Percentiles rank a stretch among this genome's conserved stretches.
Evolutionary conservation across 192 early-diverging fungal genomes (phyloP).

Genomic region (Glomus cerebriforme): DNA sequence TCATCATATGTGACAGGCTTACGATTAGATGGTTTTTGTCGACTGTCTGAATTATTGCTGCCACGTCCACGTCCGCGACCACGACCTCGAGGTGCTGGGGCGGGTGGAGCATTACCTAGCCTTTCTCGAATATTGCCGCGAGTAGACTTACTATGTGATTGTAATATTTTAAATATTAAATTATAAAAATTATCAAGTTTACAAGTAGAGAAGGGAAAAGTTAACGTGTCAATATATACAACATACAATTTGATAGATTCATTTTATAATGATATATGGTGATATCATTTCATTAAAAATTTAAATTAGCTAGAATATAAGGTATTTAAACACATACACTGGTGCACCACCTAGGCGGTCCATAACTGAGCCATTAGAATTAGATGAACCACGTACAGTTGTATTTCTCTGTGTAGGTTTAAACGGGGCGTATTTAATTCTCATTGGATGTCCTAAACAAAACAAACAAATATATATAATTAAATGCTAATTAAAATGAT

Average conservation of each 20-base stretch:
- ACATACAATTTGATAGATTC: background rate
- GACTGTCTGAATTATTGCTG: slow-evolving; percentile 10
- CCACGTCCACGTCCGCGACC: slow-evolving; percentile 1
- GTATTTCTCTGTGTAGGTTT: slow-evolving; percentile 12
- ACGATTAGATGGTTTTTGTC: background rate
- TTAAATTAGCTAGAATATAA: background rate
- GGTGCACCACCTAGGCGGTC: slow-evolving; percentile 23
- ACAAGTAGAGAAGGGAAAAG: background rate
- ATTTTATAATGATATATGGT: no score
- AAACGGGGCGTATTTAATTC: slow-evolving; percentile 21
- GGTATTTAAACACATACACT: slow-evolving; percentile 6
- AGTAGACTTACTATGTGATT: background rate
- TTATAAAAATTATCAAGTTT: no score
- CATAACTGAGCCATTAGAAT: slow-evolving; percentile 11
- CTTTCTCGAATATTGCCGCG: slow-evolving; percentile 15
- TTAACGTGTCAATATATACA: background rate
- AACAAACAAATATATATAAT: background rate
- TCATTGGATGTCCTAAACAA: slow-evolving; percentile 23
- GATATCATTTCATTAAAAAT: no score
- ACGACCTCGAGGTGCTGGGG: slow-evolving; percentile 1
- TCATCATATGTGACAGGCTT: slow-evolving; percentile 30
- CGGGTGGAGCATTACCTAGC: background rate
- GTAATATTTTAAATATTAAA: background rate
- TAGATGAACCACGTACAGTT: slow-evolving; percentile 2
- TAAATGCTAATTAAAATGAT: background rate